These are phyloP conservation scores for Lactarius sanguifluus DNA, from an alignment of 768 basidiomycete species.

Conservation along the genomic window DNA sequence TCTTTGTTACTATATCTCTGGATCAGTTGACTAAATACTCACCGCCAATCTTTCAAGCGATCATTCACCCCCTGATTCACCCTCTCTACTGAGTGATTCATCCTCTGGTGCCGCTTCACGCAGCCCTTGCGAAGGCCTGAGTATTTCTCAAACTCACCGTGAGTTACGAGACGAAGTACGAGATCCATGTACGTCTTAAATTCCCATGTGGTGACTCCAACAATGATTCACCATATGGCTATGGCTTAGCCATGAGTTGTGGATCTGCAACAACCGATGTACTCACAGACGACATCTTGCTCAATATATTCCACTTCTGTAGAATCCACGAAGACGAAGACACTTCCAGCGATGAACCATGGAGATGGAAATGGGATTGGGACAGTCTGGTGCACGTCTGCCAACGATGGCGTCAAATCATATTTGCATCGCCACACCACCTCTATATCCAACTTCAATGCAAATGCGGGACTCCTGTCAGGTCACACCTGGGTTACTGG, in stretches of 20 bases:
- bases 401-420: background rate
- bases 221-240: background rate
- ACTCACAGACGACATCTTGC: background rate
- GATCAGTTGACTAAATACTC: no score
- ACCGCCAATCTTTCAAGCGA: no score
- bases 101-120: no score
- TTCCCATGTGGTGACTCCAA: background rate
- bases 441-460: background rate
- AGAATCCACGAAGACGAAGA: background rate
- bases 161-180: no score
- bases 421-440: background rate
- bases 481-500: background rate
- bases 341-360: background rate
- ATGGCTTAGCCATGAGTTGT: background rate
- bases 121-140: no score
- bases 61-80: no score
- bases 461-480: background rate
- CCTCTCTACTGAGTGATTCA: no score
- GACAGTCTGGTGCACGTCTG: background rate
- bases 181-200: background rate
- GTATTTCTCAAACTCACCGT: no score
- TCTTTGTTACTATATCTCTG: no score
- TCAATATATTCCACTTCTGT: background rate
- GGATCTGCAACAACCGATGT: background rate
- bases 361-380: background rate